Evolutionary conservation across 2,329 filamentous ascomycete genomes (phyloP), one percentile per base, ranked within the genome.

Genomic region (Apiospora malaysiana): DNA sequence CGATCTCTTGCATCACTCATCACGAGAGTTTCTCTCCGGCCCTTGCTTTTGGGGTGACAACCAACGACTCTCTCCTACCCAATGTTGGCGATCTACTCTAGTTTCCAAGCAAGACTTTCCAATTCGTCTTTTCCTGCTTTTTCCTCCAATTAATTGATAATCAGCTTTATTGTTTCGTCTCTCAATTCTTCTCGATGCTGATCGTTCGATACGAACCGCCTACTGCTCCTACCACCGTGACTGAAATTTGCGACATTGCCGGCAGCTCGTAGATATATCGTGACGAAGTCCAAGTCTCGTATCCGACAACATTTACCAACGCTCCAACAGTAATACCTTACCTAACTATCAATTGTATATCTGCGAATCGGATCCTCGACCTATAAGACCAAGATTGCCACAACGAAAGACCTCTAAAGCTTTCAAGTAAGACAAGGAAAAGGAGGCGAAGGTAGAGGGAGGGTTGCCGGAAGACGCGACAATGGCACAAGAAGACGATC

Each of bases 401-500:
- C 32, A 12, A 7, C 21, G 32, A 12, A 23, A 63, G 56, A 63
- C 1, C 12, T 18, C 27, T 21, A n/a, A 32, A 40, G 56, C 18
- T 63, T 21, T 8, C 4, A 63, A 40, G 18, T 32, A 23, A 63
- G n/a, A 63, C 8, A 59, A 2, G 27, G 27, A 27, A n/a, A 8
- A 40, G 32, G 56, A n/a, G 8, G 56, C 2, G 18, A 23, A 32
- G 9, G 32, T n/a, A 63, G 32, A 40, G 32, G 8, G 3, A 40
- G 32, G 27, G 56, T 21, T 40, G n/a, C 1, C 21, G 10, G 14
- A 71, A 70, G 70, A 70, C 71, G 66, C 45, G 59, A 78, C 69
- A 69, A 86, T 86, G 84, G 75, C 82, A 43, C 78, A 82, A 76
- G 77, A 81, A 70, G 80, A 81, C 66, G 80, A 84, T 72, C 76